A percentile compares a stretch with the other conserved stretches of the same genome.
Evolutionary conservation across 1,139 yeast genomes (phyloP).

Genomic region (Nematodospora anomalae): DNA sequence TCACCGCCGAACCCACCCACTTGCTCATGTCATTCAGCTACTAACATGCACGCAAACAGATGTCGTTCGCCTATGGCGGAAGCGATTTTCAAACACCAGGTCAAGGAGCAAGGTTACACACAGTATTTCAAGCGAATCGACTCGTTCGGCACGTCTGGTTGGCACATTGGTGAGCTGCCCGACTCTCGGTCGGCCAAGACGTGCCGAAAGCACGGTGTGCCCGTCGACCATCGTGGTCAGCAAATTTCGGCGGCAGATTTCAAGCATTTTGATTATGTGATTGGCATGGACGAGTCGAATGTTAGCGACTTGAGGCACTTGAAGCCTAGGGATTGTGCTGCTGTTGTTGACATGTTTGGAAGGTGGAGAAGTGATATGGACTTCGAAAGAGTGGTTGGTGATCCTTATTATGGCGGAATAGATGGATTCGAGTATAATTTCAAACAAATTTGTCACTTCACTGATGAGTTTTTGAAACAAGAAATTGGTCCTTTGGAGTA

Average conservation of each 20-base stretch:
- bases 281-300: conserved; percentile 84
- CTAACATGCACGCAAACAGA: conserved; percentile 37
- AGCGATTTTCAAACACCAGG: conserved; percentile 75
- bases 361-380: conserved; percentile 60
- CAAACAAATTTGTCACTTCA: conserved; percentile 70
- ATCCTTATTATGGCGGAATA: conserved; percentile 89
- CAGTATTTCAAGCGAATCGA: conserved; percentile 57
- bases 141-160: conserved; percentile 87
- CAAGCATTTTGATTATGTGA: conserved; percentile 70
- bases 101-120: conserved; percentile 46
- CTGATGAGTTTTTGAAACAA: conserved; percentile 57
- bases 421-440: conserved; percentile 82
- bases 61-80: conserved; percentile 99
- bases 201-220: conserved; percentile 70
- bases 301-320: conserved; percentile 56
- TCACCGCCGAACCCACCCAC: too few relatives aligned
- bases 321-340: conserved; percentile 55
- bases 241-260: conserved; percentile 62
- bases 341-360: conserved; percentile 69
- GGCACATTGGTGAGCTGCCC: conserved; percentile 80
- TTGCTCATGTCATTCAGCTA: conserved; percentile 1
- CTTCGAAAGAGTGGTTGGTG: conserved; percentile 64
- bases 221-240: conserved; percentile 75
- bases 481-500: conserved; percentile 36
- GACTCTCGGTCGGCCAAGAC: conserved; percentile 72